These are phyloP conservation scores for Posidonia oceanica DNA, from an alignment of 116 monocot genomes.

Conservation along the genomic window DNA sequence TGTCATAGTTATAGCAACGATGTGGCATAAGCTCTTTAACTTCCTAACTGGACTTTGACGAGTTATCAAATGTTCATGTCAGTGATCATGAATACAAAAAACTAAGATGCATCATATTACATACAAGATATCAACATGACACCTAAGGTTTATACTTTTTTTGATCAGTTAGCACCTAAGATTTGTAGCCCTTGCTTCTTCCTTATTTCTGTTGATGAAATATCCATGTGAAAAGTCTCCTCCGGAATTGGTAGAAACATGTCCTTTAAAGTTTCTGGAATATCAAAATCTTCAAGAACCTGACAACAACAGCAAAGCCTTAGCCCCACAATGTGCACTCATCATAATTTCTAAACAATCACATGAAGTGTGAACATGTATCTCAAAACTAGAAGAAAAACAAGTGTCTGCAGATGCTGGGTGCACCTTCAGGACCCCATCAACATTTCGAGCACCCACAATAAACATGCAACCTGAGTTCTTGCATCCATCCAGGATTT, in stretches of 20 bases:
- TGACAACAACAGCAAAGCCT: slow-evolving; percentile 9
- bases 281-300: slow-evolving; percentile 82
- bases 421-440: slow-evolving; percentile 83
- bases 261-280: slow-evolving; percentile 62
- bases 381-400: background rate
- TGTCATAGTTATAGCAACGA: no score
- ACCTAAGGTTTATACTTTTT: no score
- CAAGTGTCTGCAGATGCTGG: background rate
- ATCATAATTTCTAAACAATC: no score
- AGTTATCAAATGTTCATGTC: no score
- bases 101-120: no score
- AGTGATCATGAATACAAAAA: no score
- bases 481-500: slow-evolving; percentile 61
- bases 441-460: slow-evolving; percentile 77
- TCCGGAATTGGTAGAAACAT: slow-evolving; percentile 84
- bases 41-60: no score
- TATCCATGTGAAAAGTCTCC: slow-evolving; percentile 66
- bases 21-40: background rate
- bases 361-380: no score
- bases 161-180: no score
- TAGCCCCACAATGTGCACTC: no score
- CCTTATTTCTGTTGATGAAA: slow-evolving; percentile 93
- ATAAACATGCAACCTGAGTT: slow-evolving; percentile 55
- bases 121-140: no score
- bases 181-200: slow-evolving; percentile 17